A percentile compares a stretch with the other conserved stretches of the same genome.
Evolutionary conservation across 2,329 filamentous ascomycete genomes (phyloP).

Genomic region (Blastomyces parvus): DNA sequence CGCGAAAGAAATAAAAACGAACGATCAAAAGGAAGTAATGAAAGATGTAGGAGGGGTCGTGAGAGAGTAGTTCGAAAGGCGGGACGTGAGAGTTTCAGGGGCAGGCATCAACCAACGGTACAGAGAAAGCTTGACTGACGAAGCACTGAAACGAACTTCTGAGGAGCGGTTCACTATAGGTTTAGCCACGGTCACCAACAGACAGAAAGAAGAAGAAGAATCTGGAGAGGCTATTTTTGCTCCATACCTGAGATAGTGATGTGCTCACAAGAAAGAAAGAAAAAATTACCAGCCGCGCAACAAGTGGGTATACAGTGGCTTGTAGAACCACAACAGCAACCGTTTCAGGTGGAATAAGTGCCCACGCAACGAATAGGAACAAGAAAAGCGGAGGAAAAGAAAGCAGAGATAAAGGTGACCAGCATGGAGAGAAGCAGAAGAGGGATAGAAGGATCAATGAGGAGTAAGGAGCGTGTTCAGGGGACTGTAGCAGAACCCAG

Average conservation of each 20-base stretch:
- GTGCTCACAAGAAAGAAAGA: neutral
- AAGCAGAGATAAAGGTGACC: conserved; percentile 7
- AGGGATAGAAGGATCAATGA: neutral
- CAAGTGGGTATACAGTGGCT: neutral
- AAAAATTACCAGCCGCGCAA: no score
- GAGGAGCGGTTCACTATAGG: neutral
- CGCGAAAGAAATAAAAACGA: neutral
- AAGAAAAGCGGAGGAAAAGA: neutral
- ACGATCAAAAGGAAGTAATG: neutral
- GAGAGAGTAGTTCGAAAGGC: neutral
- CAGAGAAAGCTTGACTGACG: neutral
- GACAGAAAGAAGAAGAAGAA: neutral
- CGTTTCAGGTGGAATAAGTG: conserved; percentile 5
- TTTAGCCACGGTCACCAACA: neutral
- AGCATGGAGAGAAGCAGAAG: conserved; percentile 10
- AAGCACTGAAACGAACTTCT: neutral
- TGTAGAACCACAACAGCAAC: neutral
- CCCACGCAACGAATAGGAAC: neutral
- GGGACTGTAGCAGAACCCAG: conserved; percentile 2
- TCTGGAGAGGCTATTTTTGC: neutral
- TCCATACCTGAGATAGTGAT: neutral
- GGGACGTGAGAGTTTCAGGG: neutral
- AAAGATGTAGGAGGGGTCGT: neutral
- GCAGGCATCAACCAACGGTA: neutral
- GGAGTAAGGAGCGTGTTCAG: conserved; percentile 2